Conservation (phyloP, 345 rosid species). For the Salix purpurea region DNA sequence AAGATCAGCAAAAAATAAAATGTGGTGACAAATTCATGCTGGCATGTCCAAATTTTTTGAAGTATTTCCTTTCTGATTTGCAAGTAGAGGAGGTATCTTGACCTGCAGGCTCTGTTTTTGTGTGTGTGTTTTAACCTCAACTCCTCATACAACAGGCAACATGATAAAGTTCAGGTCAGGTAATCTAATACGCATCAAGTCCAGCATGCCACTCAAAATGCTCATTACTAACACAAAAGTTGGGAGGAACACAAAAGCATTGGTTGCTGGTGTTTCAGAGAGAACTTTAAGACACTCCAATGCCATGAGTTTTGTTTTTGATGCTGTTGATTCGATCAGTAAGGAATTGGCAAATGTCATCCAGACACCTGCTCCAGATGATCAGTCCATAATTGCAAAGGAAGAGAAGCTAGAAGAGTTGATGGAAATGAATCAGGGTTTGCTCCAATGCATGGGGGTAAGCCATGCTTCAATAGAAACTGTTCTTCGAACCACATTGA, state of each 20-base stretch:
- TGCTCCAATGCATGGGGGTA: constrained; percentile 89
- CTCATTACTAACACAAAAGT: constrained; percentile 89
- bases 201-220: constrained; percentile 67
- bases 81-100: neutral
- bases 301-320: constrained; percentile 67
- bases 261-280: constrained; percentile 86
- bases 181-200: constrained; percentile 48
- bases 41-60: neutral
- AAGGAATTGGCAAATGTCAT: constrained; percentile 53
- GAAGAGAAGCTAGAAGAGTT: constrained; percentile 76
- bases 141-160: constrained; percentile 51
- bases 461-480: constrained; percentile 81
- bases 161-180: constrained; percentile 86
- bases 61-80: neutral
- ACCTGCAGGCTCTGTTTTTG: neutral
- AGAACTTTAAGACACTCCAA: constrained; percentile 63
- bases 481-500: constrained; percentile 62
- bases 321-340: constrained; percentile 79
- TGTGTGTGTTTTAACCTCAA: neutral
- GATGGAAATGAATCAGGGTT: constrained; percentile 91
- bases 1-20: neutral
- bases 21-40: neutral
- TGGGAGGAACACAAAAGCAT: constrained; percentile 82
- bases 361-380: constrained; percentile 49
- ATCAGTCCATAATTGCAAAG: constrained; percentile 40